Base-by-base conservation (phyloP, 306 rosid species). In the Alnus glutinosa region DNA sequence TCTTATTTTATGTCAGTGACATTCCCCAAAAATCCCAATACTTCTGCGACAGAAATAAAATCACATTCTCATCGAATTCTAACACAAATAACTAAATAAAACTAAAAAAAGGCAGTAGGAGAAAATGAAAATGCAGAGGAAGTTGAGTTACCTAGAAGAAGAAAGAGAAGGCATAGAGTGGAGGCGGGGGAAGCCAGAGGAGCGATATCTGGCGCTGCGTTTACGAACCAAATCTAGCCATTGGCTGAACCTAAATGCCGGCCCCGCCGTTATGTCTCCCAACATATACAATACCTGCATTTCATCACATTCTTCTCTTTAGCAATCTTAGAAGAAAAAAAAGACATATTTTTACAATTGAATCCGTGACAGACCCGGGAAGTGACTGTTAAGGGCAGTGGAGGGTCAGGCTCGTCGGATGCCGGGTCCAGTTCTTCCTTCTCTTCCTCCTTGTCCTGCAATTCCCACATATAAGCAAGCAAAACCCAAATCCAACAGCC, bases 141-240 rank as follows among this genome's bases (percentile, higher is more conserved):
- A 23, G 28, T 23, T 23, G 28, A 23, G 28, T 23, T 23, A 94
- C 98, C 90, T 81, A 30, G 73, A 81, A 87, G 86, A 82, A 91
- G 87, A 82, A 54, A 71, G 55, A 75, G 70, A 63, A 61, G 58
- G 69, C 77, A 87, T 52, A 1, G 83, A 47, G 73, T 81, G 86
- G 78, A 84, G 83, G 79, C 34, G 88, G 51, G 94, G 93, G 86
- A 89, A 92, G 82, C 92, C 94, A 70, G 98, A 94, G 66, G 88
- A 68, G 73, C 91, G 89, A 77, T 83, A 57, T 64, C 77, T 79
- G 77, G 86, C 79, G 46, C 89, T 89, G 82, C 99, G 97, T 73
- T 85, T 88, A 82, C 99, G 99, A 63, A 95, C 94, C 91, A 90
- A 83, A 71, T 91, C 93, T 81, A 95, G 90, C 98, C 99, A 95